phyloP scores from a whole-genome alignment of 2,329 filamentous ascomycete genomes.

The Pseudopyricularia javanii region DNA sequence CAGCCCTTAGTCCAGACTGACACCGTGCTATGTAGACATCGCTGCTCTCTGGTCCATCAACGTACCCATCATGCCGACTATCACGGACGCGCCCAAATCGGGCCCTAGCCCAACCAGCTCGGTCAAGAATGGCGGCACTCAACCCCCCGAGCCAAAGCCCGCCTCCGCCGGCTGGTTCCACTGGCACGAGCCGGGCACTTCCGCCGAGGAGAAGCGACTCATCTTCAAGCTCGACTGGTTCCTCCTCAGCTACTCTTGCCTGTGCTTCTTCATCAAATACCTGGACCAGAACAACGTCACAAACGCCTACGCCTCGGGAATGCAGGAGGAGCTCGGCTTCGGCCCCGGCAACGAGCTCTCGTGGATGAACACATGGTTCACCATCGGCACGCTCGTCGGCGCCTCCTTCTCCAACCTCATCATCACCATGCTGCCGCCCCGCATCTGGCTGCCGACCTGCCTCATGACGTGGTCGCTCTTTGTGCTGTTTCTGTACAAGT shows the following conservation, averaged over 20 bases:
- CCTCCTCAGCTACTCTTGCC: slow-evolving; percentile 24
- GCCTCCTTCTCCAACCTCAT: slow-evolving; percentile 29
- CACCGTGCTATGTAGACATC: too few relatives aligned
- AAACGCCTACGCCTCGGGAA: slow-evolving; percentile 35
- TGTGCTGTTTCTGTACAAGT: slow-evolving; percentile 26
- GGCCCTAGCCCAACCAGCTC: too few relatives aligned
- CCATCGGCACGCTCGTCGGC: slow-evolving; percentile 33
- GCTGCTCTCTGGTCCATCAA: too few relatives aligned
- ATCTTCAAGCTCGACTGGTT: slow-evolving; percentile 37
- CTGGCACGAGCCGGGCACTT: slow-evolving; percentile 28
- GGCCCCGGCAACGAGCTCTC: slow-evolving; percentile 23
- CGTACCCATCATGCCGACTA: too few relatives aligned
- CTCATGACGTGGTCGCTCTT: slow-evolving; percentile 24
- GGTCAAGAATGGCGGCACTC: too few relatives aligned
- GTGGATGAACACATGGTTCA: slow-evolving; percentile 33
- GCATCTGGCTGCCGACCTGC: slow-evolving; percentile 26
- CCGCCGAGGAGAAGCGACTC: slow-evolving; percentile 27
- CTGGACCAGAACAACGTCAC: slow-evolving; percentile 32
- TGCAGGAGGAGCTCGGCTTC: slow-evolving; percentile 32
- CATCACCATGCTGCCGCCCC: slow-evolving; percentile 28
- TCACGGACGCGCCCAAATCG: too few relatives aligned
- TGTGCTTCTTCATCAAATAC: slow-evolving; percentile 33
- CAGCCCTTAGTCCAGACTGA: neutral
- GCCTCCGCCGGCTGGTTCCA: slow-evolving; percentile 20
- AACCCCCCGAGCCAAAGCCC: neutral